Percentiles rank a stretch among this genome's conserved stretches.
These are phyloP conservation scores for Ogataea sp. DNA, from an alignment of 805 yeast genomes.

Conservation along the genomic window DNA sequence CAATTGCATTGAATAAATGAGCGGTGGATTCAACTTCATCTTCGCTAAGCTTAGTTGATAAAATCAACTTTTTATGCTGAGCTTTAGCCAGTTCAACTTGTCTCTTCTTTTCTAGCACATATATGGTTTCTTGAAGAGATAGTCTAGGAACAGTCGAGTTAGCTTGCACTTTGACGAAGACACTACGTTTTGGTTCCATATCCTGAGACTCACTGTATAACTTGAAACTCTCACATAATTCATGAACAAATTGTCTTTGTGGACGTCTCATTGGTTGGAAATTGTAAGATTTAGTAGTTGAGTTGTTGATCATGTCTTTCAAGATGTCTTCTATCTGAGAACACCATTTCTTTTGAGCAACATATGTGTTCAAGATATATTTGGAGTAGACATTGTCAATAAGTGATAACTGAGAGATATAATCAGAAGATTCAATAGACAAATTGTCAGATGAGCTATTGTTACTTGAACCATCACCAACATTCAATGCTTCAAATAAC, in stretches of 20 bases:
- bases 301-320: constrained; percentile 35
- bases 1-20: constrained; percentile 41
- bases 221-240: constrained; percentile 50
- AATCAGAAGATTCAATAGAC: constrained; percentile 10
- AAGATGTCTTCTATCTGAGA: constrained; percentile 48
- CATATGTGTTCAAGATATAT: constrained; percentile 36
- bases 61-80: constrained; percentile 18
- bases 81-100: constrained; percentile 20
- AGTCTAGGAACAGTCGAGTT: constrained; percentile 31
- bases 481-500: constrained; percentile 53
- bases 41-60: constrained; percentile 14
- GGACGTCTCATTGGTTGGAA: constrained; percentile 68
- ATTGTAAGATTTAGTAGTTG: constrained; percentile 31
- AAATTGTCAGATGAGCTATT: constrained; percentile 3
- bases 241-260: constrained; percentile 67
- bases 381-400: constrained; percentile 36
- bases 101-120: constrained; percentile 22
- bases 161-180: constrained; percentile 39
- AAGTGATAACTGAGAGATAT: constrained; percentile 13
- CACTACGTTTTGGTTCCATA: constrained; percentile 71
- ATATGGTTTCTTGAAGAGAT: constrained; percentile 37
- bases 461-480: constrained; percentile 5
- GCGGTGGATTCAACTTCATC: constrained; percentile 11
- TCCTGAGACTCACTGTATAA: constrained; percentile 71
- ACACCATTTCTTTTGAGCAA: constrained; percentile 63